phyloP scores from a whole-genome alignment of 2,329 filamentous ascomycete species.

The Ilyonectria sp. region DNA sequence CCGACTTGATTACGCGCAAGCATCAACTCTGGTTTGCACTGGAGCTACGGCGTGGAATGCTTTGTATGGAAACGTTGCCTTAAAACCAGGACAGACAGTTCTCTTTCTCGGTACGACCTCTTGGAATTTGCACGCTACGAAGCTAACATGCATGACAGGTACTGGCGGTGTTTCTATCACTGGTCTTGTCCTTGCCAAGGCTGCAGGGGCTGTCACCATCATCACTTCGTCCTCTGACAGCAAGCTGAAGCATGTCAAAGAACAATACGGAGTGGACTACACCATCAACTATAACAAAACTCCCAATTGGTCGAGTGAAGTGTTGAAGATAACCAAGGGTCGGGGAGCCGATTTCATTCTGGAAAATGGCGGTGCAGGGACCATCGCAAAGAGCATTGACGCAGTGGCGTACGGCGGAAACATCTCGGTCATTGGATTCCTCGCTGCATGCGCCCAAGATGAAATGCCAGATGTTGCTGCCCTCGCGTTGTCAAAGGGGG shows the following conservation, averaged over 20 bases:
- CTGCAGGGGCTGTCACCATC: conserved; percentile 60
- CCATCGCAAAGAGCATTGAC: conserved; percentile 61
- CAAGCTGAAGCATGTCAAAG: conserved; percentile 58
- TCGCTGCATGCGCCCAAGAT: conserved; percentile 33
- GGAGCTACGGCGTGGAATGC: conserved; percentile 65
- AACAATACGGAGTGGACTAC: conserved; percentile 58
- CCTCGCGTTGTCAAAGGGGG: conserved; percentile 21
- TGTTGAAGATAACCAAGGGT: conserved; percentile 59
- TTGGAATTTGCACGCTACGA: no score
- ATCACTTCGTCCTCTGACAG: conserved; percentile 66
- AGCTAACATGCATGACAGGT: conserved; percentile 48
- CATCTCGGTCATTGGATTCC: conserved; percentile 62
- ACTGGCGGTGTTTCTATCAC: conserved; percentile 64
- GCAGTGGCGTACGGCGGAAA: conserved; percentile 61
- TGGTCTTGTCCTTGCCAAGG: conserved; percentile 63
- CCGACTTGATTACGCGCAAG: conserved; percentile 52
- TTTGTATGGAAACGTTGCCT: conserved; percentile 58
- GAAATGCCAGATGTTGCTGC: conserved; percentile 26
- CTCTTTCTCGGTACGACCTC: conserved; percentile 50
- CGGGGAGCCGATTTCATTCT: conserved; percentile 60
- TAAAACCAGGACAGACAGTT: conserved; percentile 58
- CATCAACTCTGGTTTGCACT: conserved; percentile 59
- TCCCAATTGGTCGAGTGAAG: conserved; percentile 62
- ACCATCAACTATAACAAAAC: conserved; percentile 65
- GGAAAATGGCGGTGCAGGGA: conserved; percentile 58